Percentiles rank a stretch among this genome's conserved stretches.
phyloP scores from a whole-genome alignment of 1,139 yeast species.

The Saccharomyces hybrid region DNA sequence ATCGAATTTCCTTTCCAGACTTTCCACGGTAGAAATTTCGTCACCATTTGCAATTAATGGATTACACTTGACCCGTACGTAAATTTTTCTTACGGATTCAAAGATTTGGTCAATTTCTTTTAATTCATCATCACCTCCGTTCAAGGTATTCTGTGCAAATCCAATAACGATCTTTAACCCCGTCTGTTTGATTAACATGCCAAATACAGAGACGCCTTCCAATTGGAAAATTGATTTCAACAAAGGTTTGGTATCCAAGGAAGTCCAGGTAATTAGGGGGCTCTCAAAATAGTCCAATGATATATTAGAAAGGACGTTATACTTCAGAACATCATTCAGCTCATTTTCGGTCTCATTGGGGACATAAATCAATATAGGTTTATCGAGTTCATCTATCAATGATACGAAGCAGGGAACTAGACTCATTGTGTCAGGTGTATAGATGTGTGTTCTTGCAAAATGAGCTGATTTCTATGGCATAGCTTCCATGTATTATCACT shows the following conservation, averaged over 20 bases:
- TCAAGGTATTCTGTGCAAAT: slow-evolving; percentile 10
- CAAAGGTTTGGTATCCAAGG: slow-evolving; percentile 10
- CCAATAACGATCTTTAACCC: slow-evolving; percentile 28
- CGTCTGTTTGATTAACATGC: slow-evolving; percentile 24
- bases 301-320: slow-evolving; percentile 28
- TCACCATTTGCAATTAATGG: slow-evolving; percentile 17
- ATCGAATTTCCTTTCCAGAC: slow-evolving; percentile 10
- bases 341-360: slow-evolving; percentile 11
- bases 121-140: slow-evolving; percentile 9
- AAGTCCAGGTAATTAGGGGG: slow-evolving; percentile 20
- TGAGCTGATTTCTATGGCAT: background rate
- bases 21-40: slow-evolving; percentile 4
- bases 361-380: slow-evolving; percentile 24
- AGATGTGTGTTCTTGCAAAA: background rate
- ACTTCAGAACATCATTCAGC: slow-evolving; percentile 22
- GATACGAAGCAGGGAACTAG: slow-evolving; percentile 22
- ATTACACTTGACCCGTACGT: slow-evolving; percentile 22
- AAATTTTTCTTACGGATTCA: slow-evolving; percentile 20
- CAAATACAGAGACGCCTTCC: slow-evolving; percentile 27
- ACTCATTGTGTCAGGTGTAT: background rate
- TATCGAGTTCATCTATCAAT: slow-evolving; percentile 20
- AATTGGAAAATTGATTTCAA: slow-evolving; percentile 23
- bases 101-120: slow-evolving; percentile 14
- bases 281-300: slow-evolving; percentile 31
- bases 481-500: background rate